Base-by-base conservation (phyloP, 192 early-diverging fungal species). In the Rhizophagus sp. region DNA sequence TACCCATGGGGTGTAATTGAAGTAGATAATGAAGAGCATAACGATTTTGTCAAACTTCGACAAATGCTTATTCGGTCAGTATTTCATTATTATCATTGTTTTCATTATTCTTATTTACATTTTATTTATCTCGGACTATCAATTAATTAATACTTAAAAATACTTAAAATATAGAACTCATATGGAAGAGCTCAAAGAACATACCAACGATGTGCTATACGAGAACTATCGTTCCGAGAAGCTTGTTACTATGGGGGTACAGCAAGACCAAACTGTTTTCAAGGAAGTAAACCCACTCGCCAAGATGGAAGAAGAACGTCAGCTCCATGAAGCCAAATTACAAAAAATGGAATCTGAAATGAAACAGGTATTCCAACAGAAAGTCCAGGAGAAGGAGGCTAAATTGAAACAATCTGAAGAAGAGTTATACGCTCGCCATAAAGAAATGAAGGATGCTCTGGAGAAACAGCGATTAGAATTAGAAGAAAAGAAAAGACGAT, bases 331-430 rank as follows among this genome's bases (percentile, higher is more conserved):
- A 85, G 91, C 90, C 79, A 98, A 98, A 89, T 90, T 99, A 88
- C 89, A 92, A 65, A 97, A 98, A 90, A 98, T 99, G 98, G 97
- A 99, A 84, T 90, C 92, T 39, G 98, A 99, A 86, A 99, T 99
- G 98, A 96, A 96, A 85, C 88, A 93, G 62, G 98, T 99, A 64
- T 99, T 99, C 93, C 94, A 97, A 86, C 95, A 96, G 76, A 98
- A 99, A 91, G 98, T 99, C 4, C 94, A 96, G 75, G 98, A 99
- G 87, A 98, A 98, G 88, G 97, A 99, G 84, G 87, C 95, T 81
- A 98, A 98, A 88, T 89, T 99, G 77, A 99, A 97, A 89, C 96
- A 97, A 84, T 93, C 92, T 62, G 98, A 99, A 85, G 96, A 97
- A 79, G 98, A 94, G 89, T 88, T 99, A 47, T 95, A 97, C 84